Conservation (phyloP, 345 rosid species). For the Psidium guajava region DNA sequence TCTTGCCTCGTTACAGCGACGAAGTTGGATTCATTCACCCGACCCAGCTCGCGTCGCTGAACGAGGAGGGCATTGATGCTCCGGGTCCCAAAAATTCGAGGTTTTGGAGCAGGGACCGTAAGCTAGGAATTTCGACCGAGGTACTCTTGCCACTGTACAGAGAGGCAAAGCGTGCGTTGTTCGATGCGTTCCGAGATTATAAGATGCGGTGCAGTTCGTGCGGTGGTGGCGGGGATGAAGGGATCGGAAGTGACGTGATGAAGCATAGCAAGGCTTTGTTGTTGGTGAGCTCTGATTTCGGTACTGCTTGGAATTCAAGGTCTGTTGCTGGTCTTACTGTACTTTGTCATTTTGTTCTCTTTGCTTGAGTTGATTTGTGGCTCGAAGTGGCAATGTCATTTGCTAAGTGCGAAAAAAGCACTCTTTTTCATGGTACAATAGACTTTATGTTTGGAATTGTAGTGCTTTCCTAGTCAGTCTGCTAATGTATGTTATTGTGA, state of each 20-base stretch:
- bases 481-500: not conserved
- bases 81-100: slow-evolving; percentile 3
- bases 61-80: slow-evolving; percentile 11
- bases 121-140: slow-evolving; percentile 68
- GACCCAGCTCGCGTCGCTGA: slow-evolving; percentile 53
- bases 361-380: not conserved
- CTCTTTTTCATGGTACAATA: not conserved
- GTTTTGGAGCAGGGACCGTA: slow-evolving; percentile 67
- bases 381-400: not conserved
- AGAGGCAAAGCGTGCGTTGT: slow-evolving; percentile 46
- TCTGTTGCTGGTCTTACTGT: slow-evolving; percentile 1
- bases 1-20: slow-evolving; percentile 28
- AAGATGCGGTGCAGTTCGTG: slow-evolving; percentile 5
- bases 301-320: slow-evolving; percentile 95
- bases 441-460: not conserved
- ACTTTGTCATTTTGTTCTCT: not conserved
- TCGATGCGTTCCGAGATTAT: slow-evolving; percentile 27
- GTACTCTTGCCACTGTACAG: slow-evolving; percentile 46
- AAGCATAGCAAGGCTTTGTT: slow-evolving; percentile 66
- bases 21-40: slow-evolving; percentile 89
- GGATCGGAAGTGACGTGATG: slow-evolving; percentile 39
- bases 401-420: not conserved
- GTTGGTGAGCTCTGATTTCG: slow-evolving; percentile 75
- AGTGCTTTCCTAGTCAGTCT: not conserved
- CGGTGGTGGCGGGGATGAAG: slow-evolving; percentile 2